Evolutionary conservation across 2,329 filamentous ascomycete species (phyloP).

Genomic region (Cladosporium sp.): DNA sequence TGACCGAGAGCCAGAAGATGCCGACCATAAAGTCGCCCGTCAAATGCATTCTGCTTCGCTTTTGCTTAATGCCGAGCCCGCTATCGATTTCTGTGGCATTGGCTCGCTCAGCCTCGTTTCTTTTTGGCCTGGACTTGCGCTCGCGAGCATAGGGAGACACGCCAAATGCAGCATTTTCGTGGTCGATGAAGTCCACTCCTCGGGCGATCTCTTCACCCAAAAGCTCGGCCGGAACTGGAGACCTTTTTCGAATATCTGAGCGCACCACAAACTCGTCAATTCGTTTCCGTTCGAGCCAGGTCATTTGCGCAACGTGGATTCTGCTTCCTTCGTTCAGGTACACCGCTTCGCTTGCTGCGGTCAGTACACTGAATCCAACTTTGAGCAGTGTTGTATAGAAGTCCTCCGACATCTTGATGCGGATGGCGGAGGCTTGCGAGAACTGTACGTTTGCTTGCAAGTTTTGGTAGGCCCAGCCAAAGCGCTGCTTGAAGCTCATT

Average conservation of each 20-base stretch:
- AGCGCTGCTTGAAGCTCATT: slow-evolving; percentile 57
- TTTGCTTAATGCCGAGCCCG: slow-evolving; percentile 76
- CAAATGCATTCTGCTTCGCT: slow-evolving; percentile 75
- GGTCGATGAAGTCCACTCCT: slow-evolving; percentile 35
- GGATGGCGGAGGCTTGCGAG: slow-evolving; percentile 63
- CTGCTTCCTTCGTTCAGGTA: slow-evolving; percentile 87
- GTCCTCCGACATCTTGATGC: slow-evolving; percentile 84
- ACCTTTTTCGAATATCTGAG: slow-evolving; percentile 39
- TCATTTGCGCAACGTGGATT: slow-evolving; percentile 72
- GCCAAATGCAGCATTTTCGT: slow-evolving; percentile 35
- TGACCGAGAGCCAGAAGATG: slow-evolving; percentile 66
- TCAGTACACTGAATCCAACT: slow-evolving; percentile 83
- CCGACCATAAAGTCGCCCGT: slow-evolving; percentile 74
- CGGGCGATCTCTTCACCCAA: slow-evolving; percentile 43
- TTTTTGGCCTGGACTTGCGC: slow-evolving; percentile 50
- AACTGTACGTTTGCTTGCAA: slow-evolving; percentile 90
- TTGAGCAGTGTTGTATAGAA: slow-evolving; percentile 90
- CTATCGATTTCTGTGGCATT: slow-evolving; percentile 43
- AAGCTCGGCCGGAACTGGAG: slow-evolving; percentile 45
- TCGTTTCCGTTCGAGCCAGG: slow-evolving; percentile 90
- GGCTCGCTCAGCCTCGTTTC: slow-evolving; percentile 25
- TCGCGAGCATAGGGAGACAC: slow-evolving; percentile 65
- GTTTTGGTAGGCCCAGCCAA: slow-evolving; percentile 75
- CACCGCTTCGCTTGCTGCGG: slow-evolving; percentile 91
- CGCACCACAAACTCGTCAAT: slow-evolving; percentile 64